Conservation (phyloP, 2,329 filamentous ascomycete species). For the Sphaceloma murrayae region DNA sequence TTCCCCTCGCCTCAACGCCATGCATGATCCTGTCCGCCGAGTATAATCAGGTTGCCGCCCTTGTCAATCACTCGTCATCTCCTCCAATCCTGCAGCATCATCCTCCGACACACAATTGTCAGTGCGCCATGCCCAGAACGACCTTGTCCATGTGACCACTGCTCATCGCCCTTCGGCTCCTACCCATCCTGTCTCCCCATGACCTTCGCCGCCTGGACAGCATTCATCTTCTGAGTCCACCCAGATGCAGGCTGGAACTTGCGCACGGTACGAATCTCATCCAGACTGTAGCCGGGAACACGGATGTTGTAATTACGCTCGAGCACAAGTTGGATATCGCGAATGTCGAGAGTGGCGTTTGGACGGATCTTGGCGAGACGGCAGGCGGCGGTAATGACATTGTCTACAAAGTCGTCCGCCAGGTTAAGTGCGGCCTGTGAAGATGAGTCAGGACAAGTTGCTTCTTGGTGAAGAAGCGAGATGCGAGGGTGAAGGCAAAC, state of each 20-base stretch:
- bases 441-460: not conserved
- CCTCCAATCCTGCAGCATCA: too few relatives aligned
- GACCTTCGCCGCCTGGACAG: conserved; percentile 85
- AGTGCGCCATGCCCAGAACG: too few relatives aligned
- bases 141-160: not conserved
- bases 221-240: conserved; percentile 96
- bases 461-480: not conserved
- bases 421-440: conserved; percentile 71
- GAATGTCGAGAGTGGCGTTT: conserved; percentile 76
- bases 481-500: not conserved
- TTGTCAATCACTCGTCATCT: too few relatives aligned
- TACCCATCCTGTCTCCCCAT: conserved; percentile 32
- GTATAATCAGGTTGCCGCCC: too few relatives aligned
- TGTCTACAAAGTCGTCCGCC: conserved; percentile 91
- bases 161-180: not conserved
- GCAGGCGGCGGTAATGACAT: conserved; percentile 76
- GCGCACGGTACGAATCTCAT: conserved; percentile 87
- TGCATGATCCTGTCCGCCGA: too few relatives aligned
- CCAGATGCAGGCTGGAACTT: conserved; percentile 80
- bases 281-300: conserved; percentile 87
- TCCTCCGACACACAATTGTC: too few relatives aligned
- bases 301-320: conserved; percentile 63
- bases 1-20: too few relatives aligned
- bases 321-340: conserved; percentile 47
- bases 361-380: conserved; percentile 87